Base-by-base conservation (phyloP, 495 filamentous ascomycete species). In the Darksidea phi region DNA sequence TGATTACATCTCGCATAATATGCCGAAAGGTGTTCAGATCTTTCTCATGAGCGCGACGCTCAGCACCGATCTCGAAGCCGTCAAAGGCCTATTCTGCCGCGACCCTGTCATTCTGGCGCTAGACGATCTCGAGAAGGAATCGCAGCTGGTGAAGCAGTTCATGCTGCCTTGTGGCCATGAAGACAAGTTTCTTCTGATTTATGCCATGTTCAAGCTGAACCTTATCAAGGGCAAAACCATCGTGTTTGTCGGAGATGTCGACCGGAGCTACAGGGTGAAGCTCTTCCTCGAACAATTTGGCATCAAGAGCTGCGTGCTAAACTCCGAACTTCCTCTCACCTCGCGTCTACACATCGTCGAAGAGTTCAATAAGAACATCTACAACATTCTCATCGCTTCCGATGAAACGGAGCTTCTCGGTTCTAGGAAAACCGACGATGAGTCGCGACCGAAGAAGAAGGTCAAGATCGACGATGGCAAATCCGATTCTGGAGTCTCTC, bases 231-330 rank as follows among this genome's bases (percentile, higher is more conserved):
- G 95, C 42, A 96, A 97, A 72, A 87, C 85, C 52, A 88, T 99
- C 61, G 86, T 97, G 54, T 99, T 97, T 67, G 95, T 97, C 1
- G 87, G 82, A 24, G 93, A 97, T 64, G 86, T 96, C 52, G 95
- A 97, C 71, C 82, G 94, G 56, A 91, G 88, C 66, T 99, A 99
- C 74, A 83, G 95, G 26, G 77, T 97, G 28, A 97, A 97, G 75
- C 81, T 99, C 10, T 97, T 94, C 71, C 82, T 99, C 13, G 95
- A 97, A 72, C 95, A 97, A 68, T 97, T 99, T 66, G 91, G 90
- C 23, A 90, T 96, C 70, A 88, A 88, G 72, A 90, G 87, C 71
- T 97, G 93, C 73, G 87, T 99, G 12, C 77, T 99, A 34, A 99
- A 99, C 73, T 94, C 90, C 5, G 91, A 99, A 70, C 75, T 99